These are phyloP conservation scores for Elaeis guineensis DNA, from an alignment of 176 grass and related monocot genomes.

Conservation along the genomic window DNA sequence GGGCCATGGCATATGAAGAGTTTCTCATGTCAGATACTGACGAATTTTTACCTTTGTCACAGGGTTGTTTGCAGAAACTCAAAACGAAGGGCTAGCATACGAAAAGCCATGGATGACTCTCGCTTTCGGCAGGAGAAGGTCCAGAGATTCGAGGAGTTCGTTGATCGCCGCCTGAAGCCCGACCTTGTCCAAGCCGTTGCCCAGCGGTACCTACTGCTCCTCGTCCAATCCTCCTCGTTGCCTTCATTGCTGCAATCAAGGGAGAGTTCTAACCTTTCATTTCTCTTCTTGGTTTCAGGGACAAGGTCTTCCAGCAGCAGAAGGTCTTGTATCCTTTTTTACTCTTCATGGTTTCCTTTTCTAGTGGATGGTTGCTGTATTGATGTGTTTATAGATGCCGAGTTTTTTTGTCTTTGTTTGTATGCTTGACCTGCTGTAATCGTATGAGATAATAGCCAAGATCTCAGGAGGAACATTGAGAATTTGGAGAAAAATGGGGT, in stretches of 20 bases:
- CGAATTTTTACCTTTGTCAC: too few species aligned
- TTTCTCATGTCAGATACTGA: too few species aligned
- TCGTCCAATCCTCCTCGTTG: not conserved
- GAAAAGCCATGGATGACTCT: constrained; percentile 17
- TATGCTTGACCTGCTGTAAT: not conserved
- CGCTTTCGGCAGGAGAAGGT: constrained; percentile 48
- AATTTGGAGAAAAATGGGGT: constrained; percentile 76
- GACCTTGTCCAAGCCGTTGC: constrained; percentile 59
- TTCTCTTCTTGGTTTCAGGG: constrained; percentile 13
- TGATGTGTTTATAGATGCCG: too few species aligned
- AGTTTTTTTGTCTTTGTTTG: not conserved
- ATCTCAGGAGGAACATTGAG: constrained; percentile 90
- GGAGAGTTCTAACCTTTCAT: not conserved
- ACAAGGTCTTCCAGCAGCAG: constrained; percentile 73
- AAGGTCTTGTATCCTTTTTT: constrained; percentile 71
- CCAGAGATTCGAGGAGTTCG: constrained; percentile 62
- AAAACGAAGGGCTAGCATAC: too few species aligned
- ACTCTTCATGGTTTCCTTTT: not conserved
- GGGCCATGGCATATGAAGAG: too few species aligned
- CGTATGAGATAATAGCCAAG: constrained; percentile 31
- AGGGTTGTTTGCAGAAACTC: too few species aligned
- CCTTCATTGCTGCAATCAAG: not conserved
- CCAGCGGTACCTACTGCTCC: constrained; percentile 28
- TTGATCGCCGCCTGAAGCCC: constrained; percentile 64
- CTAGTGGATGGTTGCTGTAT: too few species aligned